phyloP scores from a whole-genome alignment of 1,139 yeast species.

The Taphrina sp. region DNA sequence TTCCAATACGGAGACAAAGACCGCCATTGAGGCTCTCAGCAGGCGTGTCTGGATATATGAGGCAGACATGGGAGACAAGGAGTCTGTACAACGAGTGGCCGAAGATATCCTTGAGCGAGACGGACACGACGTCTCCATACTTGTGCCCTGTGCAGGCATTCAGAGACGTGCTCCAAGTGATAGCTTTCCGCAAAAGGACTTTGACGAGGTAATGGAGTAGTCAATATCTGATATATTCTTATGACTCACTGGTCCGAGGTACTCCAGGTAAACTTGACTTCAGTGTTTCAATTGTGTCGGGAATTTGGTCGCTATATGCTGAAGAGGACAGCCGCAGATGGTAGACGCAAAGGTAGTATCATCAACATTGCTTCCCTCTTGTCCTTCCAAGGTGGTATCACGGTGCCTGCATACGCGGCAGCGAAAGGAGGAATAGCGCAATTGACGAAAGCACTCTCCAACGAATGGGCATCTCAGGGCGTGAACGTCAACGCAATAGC shows the following conservation, averaged over 20 bases:
- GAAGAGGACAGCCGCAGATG: slow-evolving; percentile 51
- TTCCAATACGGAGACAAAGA: slow-evolving; percentile 27
- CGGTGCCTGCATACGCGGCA: slow-evolving; percentile 54
- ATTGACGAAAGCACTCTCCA: slow-evolving; percentile 53
- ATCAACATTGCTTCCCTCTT: slow-evolving; percentile 61
- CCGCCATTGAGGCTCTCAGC: too few relatives aligned
- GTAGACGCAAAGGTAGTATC: slow-evolving; percentile 66
- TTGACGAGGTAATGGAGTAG: too few relatives aligned
- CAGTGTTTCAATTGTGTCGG: slow-evolving; percentile 52
- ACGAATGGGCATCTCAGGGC: slow-evolving; percentile 56
- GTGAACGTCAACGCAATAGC: slow-evolving; percentile 56
- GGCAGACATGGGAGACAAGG: too few relatives aligned
- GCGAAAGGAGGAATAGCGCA: slow-evolving; percentile 55
- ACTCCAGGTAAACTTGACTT: slow-evolving; percentile 52
- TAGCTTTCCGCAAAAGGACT: slow-evolving; percentile 48
- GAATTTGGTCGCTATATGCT: slow-evolving; percentile 51
- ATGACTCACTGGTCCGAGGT: too few relatives aligned
- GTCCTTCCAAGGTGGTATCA: slow-evolving; percentile 50
- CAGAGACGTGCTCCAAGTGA: slow-evolving; percentile 47
- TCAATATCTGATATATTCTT: too few relatives aligned
- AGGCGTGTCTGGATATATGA: too few relatives aligned
- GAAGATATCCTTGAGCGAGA: too few relatives aligned
- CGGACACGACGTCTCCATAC: slow-evolving; percentile 50
- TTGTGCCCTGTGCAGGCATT: slow-evolving; percentile 60
- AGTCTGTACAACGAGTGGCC: too few relatives aligned